Evolutionary conservation across 148 eudicot genomes (phyloP).

Genomic region (Cornus florida): DNA sequence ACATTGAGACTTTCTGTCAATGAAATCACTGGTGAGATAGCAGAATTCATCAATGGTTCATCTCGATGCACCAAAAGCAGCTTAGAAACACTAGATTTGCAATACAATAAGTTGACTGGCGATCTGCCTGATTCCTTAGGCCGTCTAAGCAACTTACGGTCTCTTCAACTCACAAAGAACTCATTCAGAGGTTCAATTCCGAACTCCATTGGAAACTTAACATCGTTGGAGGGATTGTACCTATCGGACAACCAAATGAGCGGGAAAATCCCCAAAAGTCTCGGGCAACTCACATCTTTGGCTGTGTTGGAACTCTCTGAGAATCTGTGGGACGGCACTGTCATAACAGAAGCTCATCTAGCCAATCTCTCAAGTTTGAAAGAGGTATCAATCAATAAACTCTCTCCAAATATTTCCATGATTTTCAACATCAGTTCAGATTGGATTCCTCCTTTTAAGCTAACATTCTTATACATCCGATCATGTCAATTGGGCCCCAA

Average conservation of each 20-base stretch:
- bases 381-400: constrained; percentile 7
- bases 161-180: constrained; percentile 12
- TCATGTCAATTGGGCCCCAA: constrained; percentile 23
- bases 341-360: constrained; percentile 24
- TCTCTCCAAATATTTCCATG: constrained; percentile 10
- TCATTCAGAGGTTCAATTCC: constrained; percentile 20
- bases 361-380: constrained; percentile 15
- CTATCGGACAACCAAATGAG: constrained; percentile 16
- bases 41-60: constrained; percentile 1
- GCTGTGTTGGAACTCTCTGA: constrained; percentile 11
- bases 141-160: not conserved
- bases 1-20: not conserved
- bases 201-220: constrained; percentile 12
- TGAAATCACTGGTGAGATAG: constrained; percentile 8
- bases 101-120: constrained; percentile 12
- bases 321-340: constrained; percentile 17
- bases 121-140: constrained; percentile 18
- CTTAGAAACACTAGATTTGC: constrained; percentile 14
- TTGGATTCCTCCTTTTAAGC: constrained; percentile 24
- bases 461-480: constrained; percentile 5
- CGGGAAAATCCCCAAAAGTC: constrained; percentile 3
- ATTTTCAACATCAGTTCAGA: constrained; percentile 22
- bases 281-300: constrained; percentile 19
- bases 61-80: constrained; percentile 14
- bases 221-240: constrained; percentile 11